These are phyloP conservation scores for Shiraia sp. DNA, from an alignment of 2,329 filamentous ascomycete species.

Conservation along the genomic window DNA sequence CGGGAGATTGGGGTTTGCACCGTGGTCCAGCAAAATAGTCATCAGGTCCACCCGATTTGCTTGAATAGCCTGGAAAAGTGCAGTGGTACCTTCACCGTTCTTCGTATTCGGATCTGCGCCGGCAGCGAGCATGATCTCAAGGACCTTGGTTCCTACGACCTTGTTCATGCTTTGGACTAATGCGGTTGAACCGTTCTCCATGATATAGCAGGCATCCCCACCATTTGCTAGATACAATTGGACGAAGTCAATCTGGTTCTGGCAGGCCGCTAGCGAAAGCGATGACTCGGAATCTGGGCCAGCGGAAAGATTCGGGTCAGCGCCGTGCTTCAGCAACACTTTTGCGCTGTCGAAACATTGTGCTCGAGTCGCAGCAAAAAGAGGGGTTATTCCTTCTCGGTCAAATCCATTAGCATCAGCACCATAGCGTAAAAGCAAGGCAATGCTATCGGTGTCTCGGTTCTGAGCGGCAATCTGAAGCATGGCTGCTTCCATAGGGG, in stretches of 20 bases:
- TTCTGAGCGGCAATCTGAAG: conserved; percentile 35
- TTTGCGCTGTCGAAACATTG: conserved; percentile 52
- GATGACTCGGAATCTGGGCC: conserved; percentile 59
- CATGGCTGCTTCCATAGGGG: conserved; percentile 36
- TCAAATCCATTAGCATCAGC: conserved; percentile 37
- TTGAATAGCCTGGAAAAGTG: conserved; percentile 66
- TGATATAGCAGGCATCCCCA: conserved; percentile 59
- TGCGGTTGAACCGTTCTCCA: conserved; percentile 62
- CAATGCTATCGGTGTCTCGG: conserved; percentile 34
- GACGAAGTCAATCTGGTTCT: conserved; percentile 60
- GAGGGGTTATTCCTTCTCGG: conserved; percentile 32
- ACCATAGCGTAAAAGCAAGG: conserved; percentile 33
- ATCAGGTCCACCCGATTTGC: conserved; percentile 62
- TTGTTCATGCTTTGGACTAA: conserved; percentile 65
- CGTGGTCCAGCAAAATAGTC: conserved; percentile 57
- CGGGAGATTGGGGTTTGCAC: conserved; percentile 69
- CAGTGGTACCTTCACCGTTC: conserved; percentile 64
- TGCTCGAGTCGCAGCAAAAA: conserved; percentile 31
- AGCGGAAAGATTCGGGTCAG: conserved; percentile 29
- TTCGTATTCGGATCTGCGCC: conserved; percentile 63
- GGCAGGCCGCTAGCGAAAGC: conserved; percentile 55
- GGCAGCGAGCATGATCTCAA: conserved; percentile 64
- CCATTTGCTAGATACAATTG: conserved; percentile 66
- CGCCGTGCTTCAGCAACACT: conserved; percentile 31
- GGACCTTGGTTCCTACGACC: conserved; percentile 57